Evolutionary conservation across 1,139 yeast species (phyloP).

Genomic region (Geotrichum europaeum): DNA sequence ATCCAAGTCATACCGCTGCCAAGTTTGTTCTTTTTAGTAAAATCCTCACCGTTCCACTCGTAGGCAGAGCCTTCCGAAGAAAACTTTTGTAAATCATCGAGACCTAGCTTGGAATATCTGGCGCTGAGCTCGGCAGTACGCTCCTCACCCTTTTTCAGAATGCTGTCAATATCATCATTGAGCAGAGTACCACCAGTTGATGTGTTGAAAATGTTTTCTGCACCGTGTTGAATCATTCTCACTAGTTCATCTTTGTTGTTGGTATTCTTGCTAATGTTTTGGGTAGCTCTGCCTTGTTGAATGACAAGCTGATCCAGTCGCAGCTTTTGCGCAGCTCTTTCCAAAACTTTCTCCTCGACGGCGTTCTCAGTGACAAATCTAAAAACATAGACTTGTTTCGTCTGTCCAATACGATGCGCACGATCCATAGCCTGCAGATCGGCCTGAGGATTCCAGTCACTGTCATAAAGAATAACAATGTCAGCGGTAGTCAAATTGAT

Average conservation of each 20-base stretch:
- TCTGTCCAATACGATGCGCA: slow-evolving; percentile 97
- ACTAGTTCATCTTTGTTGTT: slow-evolving; percentile 69
- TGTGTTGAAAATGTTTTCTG: slow-evolving; percentile 65
- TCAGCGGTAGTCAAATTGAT: slow-evolving; percentile 92
- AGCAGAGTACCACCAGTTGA: slow-evolving; percentile 36
- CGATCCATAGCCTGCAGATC: slow-evolving; percentile 99
- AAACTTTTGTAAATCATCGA: slow-evolving; percentile 88
- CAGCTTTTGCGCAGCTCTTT: slow-evolving; percentile 91
- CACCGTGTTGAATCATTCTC: slow-evolving; percentile 97
- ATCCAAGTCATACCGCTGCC: slow-evolving; percentile 48
- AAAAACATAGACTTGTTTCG: slow-evolving; percentile 87
- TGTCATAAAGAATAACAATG: slow-evolving; percentile 80
- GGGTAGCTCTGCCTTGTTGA: slow-evolving; percentile 73
- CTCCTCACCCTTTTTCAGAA: slow-evolving; percentile 70
- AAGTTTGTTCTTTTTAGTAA: slow-evolving; percentile 52
- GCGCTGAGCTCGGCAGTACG: slow-evolving; percentile 73
- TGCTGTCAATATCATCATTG: slow-evolving; percentile 73
- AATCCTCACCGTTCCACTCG: slow-evolving; percentile 96
- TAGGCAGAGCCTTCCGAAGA: slow-evolving; percentile 80
- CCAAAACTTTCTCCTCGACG: slow-evolving; percentile 91
- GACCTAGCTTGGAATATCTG: slow-evolving; percentile 75
- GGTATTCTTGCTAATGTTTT: slow-evolving; percentile 41
- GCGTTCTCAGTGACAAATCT: slow-evolving; percentile 94
- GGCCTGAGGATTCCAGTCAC: slow-evolving; percentile 99
- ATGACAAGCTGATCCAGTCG: slow-evolving; percentile 91